A percentile compares a stretch with the other conserved stretches of the same genome.
Conservation (phyloP, 345 rosid genomes). For the Corymbia maculata region DNA sequence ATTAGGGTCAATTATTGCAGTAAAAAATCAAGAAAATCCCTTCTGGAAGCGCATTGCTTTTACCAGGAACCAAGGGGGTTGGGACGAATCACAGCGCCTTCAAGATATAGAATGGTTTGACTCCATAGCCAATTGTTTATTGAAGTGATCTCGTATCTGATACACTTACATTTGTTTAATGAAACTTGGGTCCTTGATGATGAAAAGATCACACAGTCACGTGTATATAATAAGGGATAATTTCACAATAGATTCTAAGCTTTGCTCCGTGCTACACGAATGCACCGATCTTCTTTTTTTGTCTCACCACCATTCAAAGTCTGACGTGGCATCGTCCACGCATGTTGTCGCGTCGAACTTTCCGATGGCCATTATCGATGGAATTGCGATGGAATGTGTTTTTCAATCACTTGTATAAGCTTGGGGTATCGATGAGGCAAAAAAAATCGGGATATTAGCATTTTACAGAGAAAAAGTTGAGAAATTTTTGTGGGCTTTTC, state of each 20-base stretch:
- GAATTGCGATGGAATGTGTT: neutral
- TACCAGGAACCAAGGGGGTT: neutral
- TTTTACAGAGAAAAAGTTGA: neutral
- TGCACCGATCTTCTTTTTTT: neutral
- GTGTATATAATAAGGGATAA: neutral
- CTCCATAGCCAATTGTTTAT: neutral
- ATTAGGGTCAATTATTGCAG: neutral
- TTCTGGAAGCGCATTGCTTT: neutral
- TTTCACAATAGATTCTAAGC: neutral
- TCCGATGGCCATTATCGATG: neutral
- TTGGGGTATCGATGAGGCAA: neutral
- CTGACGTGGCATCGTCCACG: neutral
- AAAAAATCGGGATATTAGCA: neutral
- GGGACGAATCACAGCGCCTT: neutral
- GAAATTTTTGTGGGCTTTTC: neutral
- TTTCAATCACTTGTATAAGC: neutral
- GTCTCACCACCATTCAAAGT: neutral
- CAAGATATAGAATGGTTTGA: neutral
- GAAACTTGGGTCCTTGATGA: neutral
- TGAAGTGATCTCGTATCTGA: neutral
- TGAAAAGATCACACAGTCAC: neutral
- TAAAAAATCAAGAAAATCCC: neutral
- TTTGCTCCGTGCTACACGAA: too few relatives aligned
- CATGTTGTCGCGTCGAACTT: neutral
- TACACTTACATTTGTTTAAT: neutral